phyloP scores from a whole-genome alignment of 2,329 filamentous ascomycete species.

The Sphaerostilbella broomeana region DNA sequence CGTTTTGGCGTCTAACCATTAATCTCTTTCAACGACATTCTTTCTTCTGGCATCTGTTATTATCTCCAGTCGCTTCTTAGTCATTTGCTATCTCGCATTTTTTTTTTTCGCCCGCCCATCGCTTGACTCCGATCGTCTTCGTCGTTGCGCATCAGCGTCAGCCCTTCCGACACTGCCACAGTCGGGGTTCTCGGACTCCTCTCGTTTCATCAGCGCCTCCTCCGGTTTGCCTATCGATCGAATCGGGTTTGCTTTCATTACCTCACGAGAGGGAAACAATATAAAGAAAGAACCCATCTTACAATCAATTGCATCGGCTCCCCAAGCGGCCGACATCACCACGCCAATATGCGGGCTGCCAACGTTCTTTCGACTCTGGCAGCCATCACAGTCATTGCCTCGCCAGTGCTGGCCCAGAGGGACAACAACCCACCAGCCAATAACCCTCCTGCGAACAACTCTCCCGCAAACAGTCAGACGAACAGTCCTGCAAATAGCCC shows the following conservation, averaged over 20 bases:
- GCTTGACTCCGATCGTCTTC: background rate
- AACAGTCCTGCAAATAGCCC: background rate
- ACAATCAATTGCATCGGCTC: background rate
- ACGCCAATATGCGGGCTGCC: slow-evolving; percentile 7
- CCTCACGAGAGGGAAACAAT: too few relatives aligned
- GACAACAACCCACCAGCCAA: slow-evolving; percentile 16
- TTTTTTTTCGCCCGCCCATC: background rate
- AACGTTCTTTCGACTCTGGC: slow-evolving; percentile 20
- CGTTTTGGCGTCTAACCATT: background rate
- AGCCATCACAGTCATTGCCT: slow-evolving; percentile 24
- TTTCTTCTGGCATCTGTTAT: slow-evolving; percentile 2
- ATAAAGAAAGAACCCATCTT: too few relatives aligned
- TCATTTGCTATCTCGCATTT: background rate
- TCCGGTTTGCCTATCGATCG: too few relatives aligned
- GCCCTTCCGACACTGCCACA: background rate
- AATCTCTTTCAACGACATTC: slow-evolving; percentile 4
- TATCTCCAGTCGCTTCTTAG: background rate
- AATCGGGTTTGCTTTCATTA: too few relatives aligned
- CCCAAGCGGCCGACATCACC: background rate
- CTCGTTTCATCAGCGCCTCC: background rate
- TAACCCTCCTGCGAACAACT: slow-evolving; percentile 1
- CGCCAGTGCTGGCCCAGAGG: slow-evolving; percentile 28
- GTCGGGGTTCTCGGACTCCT: background rate
- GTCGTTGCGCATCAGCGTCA: slow-evolving; percentile 2
- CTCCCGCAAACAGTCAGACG: slow-evolving; percentile 4